Evolutionary conservation across 306 rosid species (phyloP).

Genomic region (Prinsepia uniflora): DNA sequence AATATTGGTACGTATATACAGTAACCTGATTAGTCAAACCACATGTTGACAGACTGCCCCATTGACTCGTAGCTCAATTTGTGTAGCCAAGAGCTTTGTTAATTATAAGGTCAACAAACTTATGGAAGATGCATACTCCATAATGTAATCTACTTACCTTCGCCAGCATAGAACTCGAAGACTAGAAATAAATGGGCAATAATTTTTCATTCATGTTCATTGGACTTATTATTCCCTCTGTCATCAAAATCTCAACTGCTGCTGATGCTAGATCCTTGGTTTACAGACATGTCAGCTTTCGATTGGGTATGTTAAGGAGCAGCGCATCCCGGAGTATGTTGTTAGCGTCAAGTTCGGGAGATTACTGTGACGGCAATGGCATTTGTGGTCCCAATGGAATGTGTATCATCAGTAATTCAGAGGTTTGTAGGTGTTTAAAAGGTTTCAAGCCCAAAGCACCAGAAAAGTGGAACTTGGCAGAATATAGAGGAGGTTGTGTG

Average conservation of each 20-base stretch:
- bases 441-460: constrained; percentile 36
- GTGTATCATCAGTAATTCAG: constrained; percentile 13
- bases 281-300: too few species aligned
- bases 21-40: background rate
- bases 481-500: constrained; percentile 45
- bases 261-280: too few species aligned
- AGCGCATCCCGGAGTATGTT: background rate
- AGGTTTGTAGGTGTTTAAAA: constrained; percentile 28
- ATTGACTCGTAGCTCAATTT: background rate
- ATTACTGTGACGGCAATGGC: constrained; percentile 17
- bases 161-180: too few species aligned
- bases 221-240: too few species aligned
- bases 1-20: background rate
- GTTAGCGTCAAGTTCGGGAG: background rate
- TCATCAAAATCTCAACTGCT: too few species aligned
- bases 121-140: background rate
- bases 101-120: background rate
- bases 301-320: too few species aligned
- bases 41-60: background rate
- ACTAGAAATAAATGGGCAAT: too few species aligned
- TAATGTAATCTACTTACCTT: too few species aligned
- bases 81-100: background rate
- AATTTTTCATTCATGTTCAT: too few species aligned
- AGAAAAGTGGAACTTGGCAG: constrained; percentile 27
- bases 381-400: constrained; percentile 35